Evolutionary conservation across 2,329 filamentous ascomycete genomes (phyloP), one percentile per base, ranked within the genome.

Genomic region (Epicoccum sorghinum): DNA sequence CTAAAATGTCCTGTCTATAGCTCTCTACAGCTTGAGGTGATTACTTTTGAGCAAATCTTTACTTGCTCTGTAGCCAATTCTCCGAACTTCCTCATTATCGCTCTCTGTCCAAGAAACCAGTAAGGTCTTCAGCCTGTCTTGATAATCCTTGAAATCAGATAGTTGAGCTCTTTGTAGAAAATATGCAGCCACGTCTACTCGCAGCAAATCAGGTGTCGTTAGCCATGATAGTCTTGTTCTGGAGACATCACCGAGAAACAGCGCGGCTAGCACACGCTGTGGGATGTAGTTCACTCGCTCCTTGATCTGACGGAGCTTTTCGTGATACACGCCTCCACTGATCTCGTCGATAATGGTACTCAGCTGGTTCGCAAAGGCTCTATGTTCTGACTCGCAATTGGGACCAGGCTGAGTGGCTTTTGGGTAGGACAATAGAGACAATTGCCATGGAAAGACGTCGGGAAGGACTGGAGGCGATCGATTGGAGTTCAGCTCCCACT

Each of bases 351-450:
- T 25, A 3, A 65, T 27, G 10, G 47, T 54, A 1, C 35, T 27
- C 0, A 71, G 37, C 14, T 65, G 53, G 1, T 57, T 14, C 1
- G 66, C 63, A 42, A 71, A 66, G 0, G 7, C 18, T 22, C 60
- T 56, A 37, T 67, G 67, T 29, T 49, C 58, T 1, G 37, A 32
- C 22, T 66, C 62, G 4, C 47, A 39, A 6, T 8, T 43, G n/a
- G 4, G 3, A 8, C 22, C 5, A 18, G 13, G 47, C 32, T 0
- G 24, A 23, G 12, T 55, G 37, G 22, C 55, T 13, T 39, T 43
- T 2, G 68, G 63, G 30, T 64, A 70, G 6, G 64, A 52, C 4
- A 74, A 54, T 2, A 75, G 54, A 48, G 61, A 60, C 6, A 75
- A 61, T 0, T 60, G 60, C 39, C 67, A 57, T 1, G 14, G 4